phyloP scores from a whole-genome alignment of 768 basidiomycete genomes.

The Guyanaporus albipodus region DNA sequence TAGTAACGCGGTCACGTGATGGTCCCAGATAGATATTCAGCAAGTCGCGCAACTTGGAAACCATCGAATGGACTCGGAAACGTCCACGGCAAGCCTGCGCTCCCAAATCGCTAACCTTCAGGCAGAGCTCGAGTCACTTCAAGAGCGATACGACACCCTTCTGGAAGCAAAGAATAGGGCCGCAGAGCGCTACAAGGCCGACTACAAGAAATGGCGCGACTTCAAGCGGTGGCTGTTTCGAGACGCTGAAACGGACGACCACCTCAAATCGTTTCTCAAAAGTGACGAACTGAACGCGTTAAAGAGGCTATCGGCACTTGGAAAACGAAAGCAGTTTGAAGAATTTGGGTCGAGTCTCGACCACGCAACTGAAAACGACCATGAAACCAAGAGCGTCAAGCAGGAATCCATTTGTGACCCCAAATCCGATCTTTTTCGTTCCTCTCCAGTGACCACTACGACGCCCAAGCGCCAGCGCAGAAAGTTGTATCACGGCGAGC shows the following conservation, averaged over 20 bases:
- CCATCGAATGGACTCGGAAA: conserved; percentile 2
- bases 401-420: conserved; percentile 2
- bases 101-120: conserved; percentile 22
- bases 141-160: conserved; percentile 44
- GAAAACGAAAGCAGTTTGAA: conserved; percentile 28
- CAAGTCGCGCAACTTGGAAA: not conserved
- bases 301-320: conserved; percentile 19
- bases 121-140: conserved; percentile 34
- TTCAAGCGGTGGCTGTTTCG: conserved; percentile 43
- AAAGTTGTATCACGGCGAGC: conserved; percentile 17
- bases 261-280: conserved; percentile 26
- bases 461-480: conserved; percentile 10
- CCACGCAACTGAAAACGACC: conserved; percentile 2
- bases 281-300: conserved; percentile 28
- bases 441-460: not conserved
- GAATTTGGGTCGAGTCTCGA: conserved; percentile 14
- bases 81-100: conserved; percentile 4
- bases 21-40: not conserved
- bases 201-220: conserved; percentile 51
- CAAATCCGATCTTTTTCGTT: not conserved
- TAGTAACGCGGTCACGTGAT: conserved; percentile 25
- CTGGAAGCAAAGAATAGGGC: conserved; percentile 41
- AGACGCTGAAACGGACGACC: conserved; percentile 30
- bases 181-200: conserved; percentile 43
- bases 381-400: conserved; percentile 1